Evolutionary conservation across 352 stramenopile genomes (phyloP), one percentile per base, ranked within the genome.

Genomic region (Lagenidium giganteum): DNA sequence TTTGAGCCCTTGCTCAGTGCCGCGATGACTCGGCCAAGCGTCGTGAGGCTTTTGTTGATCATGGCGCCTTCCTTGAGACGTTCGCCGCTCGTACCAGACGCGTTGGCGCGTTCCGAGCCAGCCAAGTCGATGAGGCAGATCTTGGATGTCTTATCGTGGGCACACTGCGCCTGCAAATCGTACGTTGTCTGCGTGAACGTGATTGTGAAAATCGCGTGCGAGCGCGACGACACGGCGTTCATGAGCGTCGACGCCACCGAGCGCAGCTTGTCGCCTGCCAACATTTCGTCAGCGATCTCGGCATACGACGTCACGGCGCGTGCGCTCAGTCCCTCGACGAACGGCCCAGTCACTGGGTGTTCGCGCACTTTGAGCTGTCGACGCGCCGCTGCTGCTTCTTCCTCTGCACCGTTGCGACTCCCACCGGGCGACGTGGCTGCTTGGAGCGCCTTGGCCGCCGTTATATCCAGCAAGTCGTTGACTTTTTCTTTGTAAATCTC

Each of bases 121-220:
- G 78, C 78, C 11, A 91, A 43, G 46, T 89, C 78, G 31, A 91
- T 79, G 59, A 91, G 74, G 26, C 69, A 86, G 26, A 91, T 84
- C 52, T 87, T 87, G 17, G 74, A 83, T 0, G 70, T 87, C 70
- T 87, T 84, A 26, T 87, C 71, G 14, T 79, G 59, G 1, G 68
- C 57, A 20, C 54, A 72, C 18, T 82, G 61, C 11, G 69, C 74
- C 8, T 52, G 29, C 1, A 61, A 43, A 25, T 87, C 74, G 24
- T 81, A 71, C 14, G 64, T 65, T n/a, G 71, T 82, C 42, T 87
- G 75, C 3, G 70, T 87, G 37, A 87, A 69, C 7, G 96, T 95
- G 51, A 98, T 96, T 12, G 83, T 97, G 46, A 98, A 98, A 32
- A 98, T 93, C 0, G 88, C 91, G 57, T 98, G 95, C 16, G 90